Percentiles rank a stretch among this genome's conserved stretches.
phyloP scores from a whole-genome alignment of 352 stramenopile species.

The Globisporangium uncinulatum region DNA sequence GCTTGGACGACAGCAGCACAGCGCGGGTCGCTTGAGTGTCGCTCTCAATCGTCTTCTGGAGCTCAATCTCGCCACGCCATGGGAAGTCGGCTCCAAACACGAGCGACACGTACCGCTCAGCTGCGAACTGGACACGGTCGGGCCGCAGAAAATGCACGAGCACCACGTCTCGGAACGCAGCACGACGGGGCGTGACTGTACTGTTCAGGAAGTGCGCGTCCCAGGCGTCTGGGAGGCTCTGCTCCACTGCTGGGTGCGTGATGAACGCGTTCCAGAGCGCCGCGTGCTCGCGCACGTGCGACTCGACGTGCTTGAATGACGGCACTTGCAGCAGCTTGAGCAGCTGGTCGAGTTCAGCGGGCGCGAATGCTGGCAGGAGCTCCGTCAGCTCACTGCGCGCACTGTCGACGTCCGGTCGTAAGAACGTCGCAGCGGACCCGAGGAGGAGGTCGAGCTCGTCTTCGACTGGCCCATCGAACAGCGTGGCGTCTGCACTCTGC shows the following conservation, averaged over 20 bases:
- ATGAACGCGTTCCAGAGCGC: constrained; percentile 80
- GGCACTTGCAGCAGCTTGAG: constrained; percentile 68
- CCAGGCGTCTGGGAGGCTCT: constrained; percentile 58
- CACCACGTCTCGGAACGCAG: constrained; percentile 78
- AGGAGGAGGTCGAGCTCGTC: constrained; percentile 72
- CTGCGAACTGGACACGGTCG: constrained; percentile 82
- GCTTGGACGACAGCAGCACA: constrained; percentile 96
- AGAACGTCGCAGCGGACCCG: constrained; percentile 43
- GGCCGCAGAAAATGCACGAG: constrained; percentile 85
- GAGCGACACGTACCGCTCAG: constrained; percentile 65
- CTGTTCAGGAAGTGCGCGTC: constrained; percentile 34
- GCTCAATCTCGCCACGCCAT: constrained; percentile 93
- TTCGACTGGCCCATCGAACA: constrained; percentile 59
- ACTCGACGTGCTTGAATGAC: constrained; percentile 75
- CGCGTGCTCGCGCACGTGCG: constrained; percentile 55
- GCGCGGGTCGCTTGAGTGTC: constrained; percentile 89
- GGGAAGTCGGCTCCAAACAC: constrained; percentile 92
- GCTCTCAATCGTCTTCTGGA: constrained; percentile 90
- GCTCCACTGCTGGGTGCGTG: constrained; percentile 68
- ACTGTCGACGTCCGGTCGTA: constrained; percentile 30
- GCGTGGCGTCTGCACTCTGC: constrained; percentile 25
- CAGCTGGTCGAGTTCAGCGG: constrained; percentile 80
- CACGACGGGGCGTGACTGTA: constrained; percentile 36
- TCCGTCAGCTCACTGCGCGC: constrained; percentile 39
- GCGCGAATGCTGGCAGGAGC: constrained; percentile 52